phyloP scores from a whole-genome alignment of 805 yeast genomes.

The Spencermartinsiella europaea region DNA sequence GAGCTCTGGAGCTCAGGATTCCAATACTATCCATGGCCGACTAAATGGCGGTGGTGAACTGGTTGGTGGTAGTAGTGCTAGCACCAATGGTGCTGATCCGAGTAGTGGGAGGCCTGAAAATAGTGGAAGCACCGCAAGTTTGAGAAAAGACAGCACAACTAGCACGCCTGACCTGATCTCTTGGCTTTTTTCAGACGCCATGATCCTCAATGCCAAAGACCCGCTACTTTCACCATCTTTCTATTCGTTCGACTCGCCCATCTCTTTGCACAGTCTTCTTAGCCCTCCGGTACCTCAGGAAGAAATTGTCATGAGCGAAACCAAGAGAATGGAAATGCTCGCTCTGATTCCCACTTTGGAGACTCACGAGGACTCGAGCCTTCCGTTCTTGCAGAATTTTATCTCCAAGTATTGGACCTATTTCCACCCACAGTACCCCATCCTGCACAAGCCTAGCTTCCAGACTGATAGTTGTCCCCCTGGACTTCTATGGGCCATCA shows the following conservation, averaged over 20 bases:
- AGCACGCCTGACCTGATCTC: slow-evolving; percentile 28
- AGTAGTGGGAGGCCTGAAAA: background rate
- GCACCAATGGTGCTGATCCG: background rate
- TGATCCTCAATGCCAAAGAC: slow-evolving; percentile 26
- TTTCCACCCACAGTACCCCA: slow-evolving; percentile 55
- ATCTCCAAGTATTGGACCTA: slow-evolving; percentile 46
- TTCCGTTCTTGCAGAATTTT: slow-evolving; percentile 27
- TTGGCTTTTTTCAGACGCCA: slow-evolving; percentile 35
- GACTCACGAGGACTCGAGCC: slow-evolving; percentile 35
- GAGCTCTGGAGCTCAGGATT: background rate
- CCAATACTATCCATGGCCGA: background rate
- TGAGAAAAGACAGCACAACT: background rate
- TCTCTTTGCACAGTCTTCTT: slow-evolving; percentile 36
- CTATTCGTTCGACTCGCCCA: slow-evolving; percentile 33
- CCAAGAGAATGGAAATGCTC: slow-evolving; percentile 26
- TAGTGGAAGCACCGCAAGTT: background rate
- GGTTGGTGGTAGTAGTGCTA: background rate
- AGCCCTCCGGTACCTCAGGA: slow-evolving; percentile 34
- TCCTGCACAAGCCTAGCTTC: slow-evolving; percentile 57
- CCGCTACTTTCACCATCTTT: slow-evolving; percentile 24
- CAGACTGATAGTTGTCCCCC: slow-evolving; percentile 44
- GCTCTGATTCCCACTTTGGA: slow-evolving; percentile 27
- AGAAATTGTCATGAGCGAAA: slow-evolving; percentile 32
- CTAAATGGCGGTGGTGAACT: background rate
- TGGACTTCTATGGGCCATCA: slow-evolving; percentile 49